Conservation (phyloP, 768 basidiomycete genomes). For the Suillus weaverae region DNA sequence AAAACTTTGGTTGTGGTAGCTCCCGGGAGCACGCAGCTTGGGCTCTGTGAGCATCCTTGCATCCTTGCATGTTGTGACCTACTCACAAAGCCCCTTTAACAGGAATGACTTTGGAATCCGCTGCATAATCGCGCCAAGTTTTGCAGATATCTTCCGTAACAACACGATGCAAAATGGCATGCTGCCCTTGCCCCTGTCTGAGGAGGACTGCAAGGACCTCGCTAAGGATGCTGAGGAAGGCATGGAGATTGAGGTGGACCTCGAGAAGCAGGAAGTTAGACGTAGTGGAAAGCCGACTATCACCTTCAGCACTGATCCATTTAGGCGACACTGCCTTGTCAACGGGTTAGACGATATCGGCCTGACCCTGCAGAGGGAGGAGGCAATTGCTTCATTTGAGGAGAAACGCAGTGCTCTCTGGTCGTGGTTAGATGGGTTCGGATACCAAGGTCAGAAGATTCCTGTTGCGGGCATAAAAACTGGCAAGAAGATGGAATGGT, state of each 20-base stretch:
- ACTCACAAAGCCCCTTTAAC: not conserved
- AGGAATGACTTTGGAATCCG: constrained; percentile 91
- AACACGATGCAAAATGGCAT: constrained; percentile 94
- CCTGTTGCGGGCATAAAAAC: constrained; percentile 46
- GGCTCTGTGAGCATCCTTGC: constrained; percentile 61
- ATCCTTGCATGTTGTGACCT: not conserved
- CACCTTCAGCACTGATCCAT: constrained; percentile 80
- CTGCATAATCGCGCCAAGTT: constrained; percentile 84
- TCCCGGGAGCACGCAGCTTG: constrained; percentile 91
- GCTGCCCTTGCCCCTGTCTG: constrained; percentile 75
- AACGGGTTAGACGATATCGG: constrained; percentile 98
- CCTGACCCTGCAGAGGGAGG: constrained; percentile 81
- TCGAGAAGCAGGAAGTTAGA: constrained; percentile 78
- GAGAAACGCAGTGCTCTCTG: constrained; percentile 69
- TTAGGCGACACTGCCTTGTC: constrained; percentile 90
- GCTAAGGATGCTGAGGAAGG: constrained; percentile 77
- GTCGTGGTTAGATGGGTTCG: constrained; percentile 98
- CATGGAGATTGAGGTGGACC: constrained; percentile 77
- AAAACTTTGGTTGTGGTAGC: constrained; percentile 90
- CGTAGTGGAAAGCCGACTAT: constrained; percentile 71
- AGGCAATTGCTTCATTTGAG: constrained; percentile 80
- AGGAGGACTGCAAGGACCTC: constrained; percentile 68
- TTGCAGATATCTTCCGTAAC: constrained; percentile 88
- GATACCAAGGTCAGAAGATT: constrained; percentile 80
- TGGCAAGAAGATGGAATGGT: constrained; percentile 73